Evolutionary conservation across 108 stramenopile genomes (phyloP).

Genomic region (Parietichytrium sp.): DNA sequence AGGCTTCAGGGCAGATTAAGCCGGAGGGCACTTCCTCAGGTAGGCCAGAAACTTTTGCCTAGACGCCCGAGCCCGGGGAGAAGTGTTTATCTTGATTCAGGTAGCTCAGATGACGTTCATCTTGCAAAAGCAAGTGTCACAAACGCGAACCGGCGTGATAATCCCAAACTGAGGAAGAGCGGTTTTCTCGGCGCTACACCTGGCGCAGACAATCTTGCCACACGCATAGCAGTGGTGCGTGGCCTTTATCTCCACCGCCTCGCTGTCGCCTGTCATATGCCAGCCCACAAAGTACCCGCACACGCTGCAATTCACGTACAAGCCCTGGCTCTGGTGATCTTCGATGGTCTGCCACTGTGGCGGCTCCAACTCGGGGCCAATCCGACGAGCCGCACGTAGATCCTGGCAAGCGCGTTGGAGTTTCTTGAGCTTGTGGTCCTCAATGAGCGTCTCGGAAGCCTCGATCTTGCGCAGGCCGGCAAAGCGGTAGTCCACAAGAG

Average conservation of each 20-base stretch:
- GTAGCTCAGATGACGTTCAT: too few relatives aligned
- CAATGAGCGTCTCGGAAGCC: conserved; percentile 14
- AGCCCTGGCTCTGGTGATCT: neutral
- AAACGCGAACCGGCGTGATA: conserved; percentile 74
- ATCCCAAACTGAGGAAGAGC: conserved; percentile 84
- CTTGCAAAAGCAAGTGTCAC: conserved; percentile 84
- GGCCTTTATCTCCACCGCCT: conserved; percentile 52
- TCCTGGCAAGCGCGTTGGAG: neutral
- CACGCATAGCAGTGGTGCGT: conserved; percentile 93
- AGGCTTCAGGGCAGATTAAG: too few relatives aligned
- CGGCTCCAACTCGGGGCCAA: neutral
- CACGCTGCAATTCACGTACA: conserved; percentile 24
- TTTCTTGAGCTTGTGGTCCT: neutral
- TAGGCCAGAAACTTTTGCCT: too few relatives aligned
- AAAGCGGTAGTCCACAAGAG: conserved; percentile 55
- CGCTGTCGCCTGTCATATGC: conserved; percentile 1
- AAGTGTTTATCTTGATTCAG: too few relatives aligned
- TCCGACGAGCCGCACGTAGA: neutral
- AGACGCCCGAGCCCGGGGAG: too few relatives aligned
- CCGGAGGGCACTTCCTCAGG: too few relatives aligned
- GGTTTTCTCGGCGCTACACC: conserved; percentile 78
- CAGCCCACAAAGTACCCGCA: conserved; percentile 24
- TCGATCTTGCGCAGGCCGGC: conserved; percentile 51
- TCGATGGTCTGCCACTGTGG: conserved; percentile 27
- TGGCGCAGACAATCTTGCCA: conserved; percentile 87